Conservation (phyloP, 2,329 filamentous ascomycete genomes). For the Ceratocystis destructans region DNA sequence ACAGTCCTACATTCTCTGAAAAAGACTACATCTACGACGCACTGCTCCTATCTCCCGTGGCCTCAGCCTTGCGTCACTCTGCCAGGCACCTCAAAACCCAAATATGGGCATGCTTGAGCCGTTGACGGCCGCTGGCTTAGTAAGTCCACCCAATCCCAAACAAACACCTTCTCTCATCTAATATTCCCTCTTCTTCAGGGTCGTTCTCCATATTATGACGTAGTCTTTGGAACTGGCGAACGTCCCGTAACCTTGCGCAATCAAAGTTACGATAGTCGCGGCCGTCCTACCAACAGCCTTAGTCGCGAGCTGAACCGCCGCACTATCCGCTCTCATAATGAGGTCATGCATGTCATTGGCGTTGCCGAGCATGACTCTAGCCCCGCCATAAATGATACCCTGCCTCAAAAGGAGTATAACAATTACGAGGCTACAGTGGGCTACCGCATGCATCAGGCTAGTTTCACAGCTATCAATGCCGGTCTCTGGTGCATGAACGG, state of each 20-base stretch:
- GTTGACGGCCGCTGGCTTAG: conserved; percentile 43
- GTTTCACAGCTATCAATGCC: conserved; percentile 29
- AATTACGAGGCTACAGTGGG: conserved; percentile 37
- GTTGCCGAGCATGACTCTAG: conserved; percentile 45
- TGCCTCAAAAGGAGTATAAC: conserved; percentile 29
- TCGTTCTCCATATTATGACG: conserved; percentile 46
- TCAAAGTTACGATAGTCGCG: conserved; percentile 42
- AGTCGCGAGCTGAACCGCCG: conserved; percentile 43
- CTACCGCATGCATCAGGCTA: conserved; percentile 27
- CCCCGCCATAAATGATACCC: conserved; percentile 28
- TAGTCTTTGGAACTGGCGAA: conserved; percentile 37
- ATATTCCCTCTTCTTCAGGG: conserved; percentile 30
- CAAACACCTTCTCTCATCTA: neutral
- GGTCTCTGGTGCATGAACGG: conserved; percentile 40
- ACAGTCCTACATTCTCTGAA: neutral
- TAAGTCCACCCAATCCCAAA: conserved; percentile 25
- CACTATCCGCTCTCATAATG: conserved; percentile 46
- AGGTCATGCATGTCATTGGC: conserved; percentile 50
- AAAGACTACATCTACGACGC: too few relatives aligned
- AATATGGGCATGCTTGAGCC: conserved; percentile 43
- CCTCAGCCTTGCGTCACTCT: neutral
- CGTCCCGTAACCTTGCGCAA: conserved; percentile 29
- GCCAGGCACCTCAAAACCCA: conserved; percentile 2
- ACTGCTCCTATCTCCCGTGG: neutral
- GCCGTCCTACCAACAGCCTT: conserved; percentile 41